Base-by-base conservation (phyloP, 371 early-diverging fungal genomes). In the Mucor mucedo region DNA sequence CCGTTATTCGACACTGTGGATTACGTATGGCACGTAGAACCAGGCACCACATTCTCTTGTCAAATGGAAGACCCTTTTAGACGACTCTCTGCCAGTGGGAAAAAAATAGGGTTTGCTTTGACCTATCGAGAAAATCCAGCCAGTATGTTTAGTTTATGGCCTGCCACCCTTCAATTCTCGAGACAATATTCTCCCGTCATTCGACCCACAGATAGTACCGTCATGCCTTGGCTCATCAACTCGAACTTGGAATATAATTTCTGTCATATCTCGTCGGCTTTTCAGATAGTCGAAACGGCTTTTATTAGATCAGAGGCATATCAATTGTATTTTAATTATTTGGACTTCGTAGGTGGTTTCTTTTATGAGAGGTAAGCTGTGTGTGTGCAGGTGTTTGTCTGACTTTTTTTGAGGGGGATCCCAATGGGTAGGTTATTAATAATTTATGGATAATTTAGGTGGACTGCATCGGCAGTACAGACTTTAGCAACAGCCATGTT, bases 11-110 rank as follows among this genome's bases (percentile, higher is more conserved):
- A 75, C 28, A 74, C 90, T 44, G 95, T 87, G 45, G 92, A 96
- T 38, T 98, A 88, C 76, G 95, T 95, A 65, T 99, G 98, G 98
- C 82, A 98, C 1, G 83, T 99, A 5, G 98, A 98, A 72, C 96
- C 98, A 0, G 92, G 84, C n/a, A 91, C 96, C 9, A 61, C 82
- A 44, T 95, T 90, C 68, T 72, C 78, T 16, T 99, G 98, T 69
- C 86, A 94, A 49, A 87, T 98, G 63, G 82, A 87, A 66, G 98
- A 99, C 71, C 96, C 95, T 4, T 98, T 99, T 73, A 67, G 76
- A 61, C 91, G 72, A 59, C 92, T 95, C 90, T 70, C 84, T 58
- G 67, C 85, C 49, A 85, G 89, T 54, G 87, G 91, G 41, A 93
- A 93, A 71, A 83, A 86, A 62, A 91, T 97, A 72, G 96, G 68